phyloP scores from a whole-genome alignment of 768 basidiomycete genomes.

The Cyathus striatus region DNA sequence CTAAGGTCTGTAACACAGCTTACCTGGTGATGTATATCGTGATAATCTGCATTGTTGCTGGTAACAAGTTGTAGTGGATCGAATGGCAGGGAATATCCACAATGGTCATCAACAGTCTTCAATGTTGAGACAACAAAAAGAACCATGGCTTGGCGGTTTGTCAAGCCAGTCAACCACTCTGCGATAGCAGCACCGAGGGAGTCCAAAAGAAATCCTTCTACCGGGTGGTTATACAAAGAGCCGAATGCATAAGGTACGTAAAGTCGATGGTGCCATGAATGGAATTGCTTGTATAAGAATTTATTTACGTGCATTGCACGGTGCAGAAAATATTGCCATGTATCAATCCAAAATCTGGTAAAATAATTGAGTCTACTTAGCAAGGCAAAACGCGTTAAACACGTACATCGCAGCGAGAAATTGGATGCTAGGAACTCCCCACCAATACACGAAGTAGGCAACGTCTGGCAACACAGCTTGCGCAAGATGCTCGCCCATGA shows the following conservation, averaged over 20 bases:
- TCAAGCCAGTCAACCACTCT: constrained; percentile 62
- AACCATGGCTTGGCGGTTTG: constrained; percentile 76
- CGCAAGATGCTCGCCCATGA: constrained; percentile 38
- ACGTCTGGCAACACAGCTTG: constrained; percentile 30
- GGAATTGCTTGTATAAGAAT: constrained; percentile 86
- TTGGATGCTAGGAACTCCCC: constrained; percentile 75
- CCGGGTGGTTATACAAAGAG: constrained; percentile 93
- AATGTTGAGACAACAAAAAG: constrained; percentile 80
- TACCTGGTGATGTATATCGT: constrained; percentile 97
- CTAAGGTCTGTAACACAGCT: constrained; percentile 10
- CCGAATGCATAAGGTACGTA: constrained; percentile 98
- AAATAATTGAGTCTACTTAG: not conserved
- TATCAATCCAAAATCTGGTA: constrained; percentile 85
- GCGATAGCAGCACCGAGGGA: constrained; percentile 75
- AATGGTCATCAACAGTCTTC: constrained; percentile 96
- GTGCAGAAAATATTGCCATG: constrained; percentile 98
- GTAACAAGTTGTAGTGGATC: constrained; percentile 88
- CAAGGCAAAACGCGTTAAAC: not conserved
- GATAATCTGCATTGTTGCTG: constrained; percentile 91
- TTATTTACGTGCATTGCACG: constrained; percentile 88
- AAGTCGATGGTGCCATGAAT: constrained; percentile 92
- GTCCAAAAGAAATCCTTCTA: constrained; percentile 92
- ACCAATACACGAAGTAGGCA: constrained; percentile 84
- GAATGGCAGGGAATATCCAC: constrained; percentile 84
- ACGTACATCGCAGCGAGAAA: constrained; percentile 81